Base-by-base conservation (phyloP, 2,329 filamentous ascomycete species). In the Aspergillus glaucus region DNA sequence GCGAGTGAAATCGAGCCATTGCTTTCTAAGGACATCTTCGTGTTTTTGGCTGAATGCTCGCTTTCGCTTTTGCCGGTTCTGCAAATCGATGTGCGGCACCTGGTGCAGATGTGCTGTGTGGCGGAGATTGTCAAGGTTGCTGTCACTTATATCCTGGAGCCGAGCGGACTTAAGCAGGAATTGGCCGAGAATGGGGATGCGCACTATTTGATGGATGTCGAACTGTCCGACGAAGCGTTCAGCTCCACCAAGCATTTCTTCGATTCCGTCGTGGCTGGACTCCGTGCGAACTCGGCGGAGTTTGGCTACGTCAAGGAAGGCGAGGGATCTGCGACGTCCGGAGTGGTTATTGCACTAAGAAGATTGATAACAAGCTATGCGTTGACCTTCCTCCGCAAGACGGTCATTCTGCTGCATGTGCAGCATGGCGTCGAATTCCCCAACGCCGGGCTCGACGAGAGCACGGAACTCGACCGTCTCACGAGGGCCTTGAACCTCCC, bases 401-500 rank as follows among this genome's bases (percentile, higher is more conserved):
- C 80, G 6, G 79, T 84, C 41, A 80, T 98, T 43, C 80, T 97
- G 34, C 80, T 97, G 54, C 85, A 97, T 65, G 85, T 94, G 51
- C 86, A 88, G 58, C 90, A 88, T 62, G 92, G 92, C 15, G 82
- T 97, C 45, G 88, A 95, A 56, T 91, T 97, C 61, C 87, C 87
- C 40, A 84, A 79, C 61, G 79, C 86, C 50, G 74, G 84, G 28
- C 79, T 84, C 45, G 76, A 79, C 41, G 76, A 83, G 0, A 82
- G 87, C 52, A 79, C 88, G 45, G 93, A 98, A 69, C 79, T 96
- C 8, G 82, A 88, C 45, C 86, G 94, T 5, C 79, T 98, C 2
- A 87, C 86, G 0, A 82, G 86, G 56, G 77, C 82, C 1, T 77
- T 98, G 19, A 81, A 83, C 26, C 69, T 98, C 8, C 91, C 90